Conservation (phyloP, 164 flowering plant species). For the Chloranthus sessilifolius region DNA sequence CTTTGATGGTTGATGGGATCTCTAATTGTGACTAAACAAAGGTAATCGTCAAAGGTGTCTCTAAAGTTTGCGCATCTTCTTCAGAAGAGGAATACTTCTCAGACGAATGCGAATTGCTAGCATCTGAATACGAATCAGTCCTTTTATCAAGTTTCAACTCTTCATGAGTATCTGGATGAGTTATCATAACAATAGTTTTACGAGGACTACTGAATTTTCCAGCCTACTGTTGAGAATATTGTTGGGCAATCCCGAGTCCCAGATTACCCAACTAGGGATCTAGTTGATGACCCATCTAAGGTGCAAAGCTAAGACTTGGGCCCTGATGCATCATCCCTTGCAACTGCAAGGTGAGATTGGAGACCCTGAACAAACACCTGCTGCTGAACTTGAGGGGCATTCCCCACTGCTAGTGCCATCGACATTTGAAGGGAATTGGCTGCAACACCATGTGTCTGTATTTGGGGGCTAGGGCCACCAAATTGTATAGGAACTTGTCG, state of each 20-base stretch:
- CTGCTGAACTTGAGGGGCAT: conserved; percentile 56
- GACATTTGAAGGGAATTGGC: conserved; percentile 40
- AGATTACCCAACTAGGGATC: conserved; percentile 55
- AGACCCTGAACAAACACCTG: conserved; percentile 60
- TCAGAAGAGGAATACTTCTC: too few species aligned
- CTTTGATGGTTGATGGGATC: too few species aligned
- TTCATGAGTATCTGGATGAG: conserved; percentile 86
- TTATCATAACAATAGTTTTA: conserved; percentile 70
- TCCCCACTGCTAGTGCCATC: conserved; percentile 53
- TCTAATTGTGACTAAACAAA: too few species aligned
- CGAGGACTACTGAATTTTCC: conserved; percentile 51
- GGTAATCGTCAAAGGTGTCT: too few species aligned
- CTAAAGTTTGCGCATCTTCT: too few species aligned
- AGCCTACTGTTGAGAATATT: conserved; percentile 57
- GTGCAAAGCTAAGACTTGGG: conserved; percentile 46
- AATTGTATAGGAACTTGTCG: conserved; percentile 54
- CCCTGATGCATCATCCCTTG: conserved; percentile 57
- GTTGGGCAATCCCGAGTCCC: conserved; percentile 50
- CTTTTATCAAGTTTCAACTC: conserved; percentile 68
- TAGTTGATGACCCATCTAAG: conserved; percentile 63
- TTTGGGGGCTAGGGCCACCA: conserved; percentile 53
- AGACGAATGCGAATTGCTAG: conserved; percentile 42
- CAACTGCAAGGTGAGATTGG: conserved; percentile 39
- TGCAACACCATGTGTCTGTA: conserved; percentile 56
- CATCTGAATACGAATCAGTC: conserved; percentile 39